These are phyloP conservation scores for Stevia rebaudiana DNA, from an alignment of 140 eudicot genomes.

Conservation along the genomic window DNA sequence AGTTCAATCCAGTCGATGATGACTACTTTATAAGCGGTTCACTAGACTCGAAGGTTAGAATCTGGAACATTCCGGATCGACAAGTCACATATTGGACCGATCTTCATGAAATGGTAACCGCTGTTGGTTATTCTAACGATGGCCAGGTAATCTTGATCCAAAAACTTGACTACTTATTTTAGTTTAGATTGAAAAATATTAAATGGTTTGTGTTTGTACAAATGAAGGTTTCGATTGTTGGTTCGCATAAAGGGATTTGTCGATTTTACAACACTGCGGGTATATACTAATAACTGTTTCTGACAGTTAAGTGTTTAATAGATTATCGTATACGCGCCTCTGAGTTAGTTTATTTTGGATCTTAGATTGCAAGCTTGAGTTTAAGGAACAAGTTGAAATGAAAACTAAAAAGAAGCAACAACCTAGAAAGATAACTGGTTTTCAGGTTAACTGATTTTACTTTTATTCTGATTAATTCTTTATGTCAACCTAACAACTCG, in stretches of 20 bases:
- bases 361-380: slow-evolving; percentile 50
- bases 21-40: slow-evolving; percentile 87
- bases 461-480: background rate
- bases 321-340: background rate
- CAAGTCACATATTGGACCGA: slow-evolving; percentile 77
- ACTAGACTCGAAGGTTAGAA: slow-evolving; percentile 73
- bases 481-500: slow-evolving; percentile 5
- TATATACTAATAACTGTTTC: slow-evolving; percentile 18
- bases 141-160: slow-evolving; percentile 52
- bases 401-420: slow-evolving; percentile 50
- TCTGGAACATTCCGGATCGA: slow-evolving; percentile 75
- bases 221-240: slow-evolving; percentile 73
- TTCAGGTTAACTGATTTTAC: slow-evolving; percentile 41
- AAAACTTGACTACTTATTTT: background rate
- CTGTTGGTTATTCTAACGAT: slow-evolving; percentile 69
- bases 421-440: slow-evolving; percentile 65
- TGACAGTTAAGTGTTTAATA: background rate
- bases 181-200: background rate
- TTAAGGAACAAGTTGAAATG: slow-evolving; percentile 38
- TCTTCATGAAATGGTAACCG: slow-evolving; percentile 94
- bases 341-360: background rate
- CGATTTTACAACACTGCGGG: slow-evolving; percentile 60
- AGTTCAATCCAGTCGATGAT: slow-evolving; percentile 80
- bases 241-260: slow-evolving; percentile 75
- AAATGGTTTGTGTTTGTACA: background rate